Percentiles rank a stretch among this genome's conserved stretches.
These are phyloP conservation scores for Hymenoscyphus scutula DNA, from an alignment of 2,329 filamentous ascomycete species.

Conservation along the genomic window DNA sequence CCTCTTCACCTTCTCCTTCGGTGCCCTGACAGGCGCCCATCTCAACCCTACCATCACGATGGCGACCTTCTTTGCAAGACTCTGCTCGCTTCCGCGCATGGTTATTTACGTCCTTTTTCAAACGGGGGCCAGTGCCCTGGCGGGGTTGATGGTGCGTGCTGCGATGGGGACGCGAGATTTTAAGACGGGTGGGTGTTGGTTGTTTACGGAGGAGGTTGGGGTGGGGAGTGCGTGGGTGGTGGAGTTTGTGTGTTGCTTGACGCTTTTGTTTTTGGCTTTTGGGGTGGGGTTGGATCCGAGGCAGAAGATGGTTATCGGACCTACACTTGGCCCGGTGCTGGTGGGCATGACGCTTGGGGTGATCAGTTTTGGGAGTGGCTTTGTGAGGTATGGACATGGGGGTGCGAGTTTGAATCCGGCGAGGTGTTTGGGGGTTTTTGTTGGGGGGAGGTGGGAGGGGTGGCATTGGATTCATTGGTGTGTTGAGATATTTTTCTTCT, in stretches of 20 bases:
- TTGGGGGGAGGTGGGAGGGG: conserved; percentile 31
- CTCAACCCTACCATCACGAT: conserved; percentile 54
- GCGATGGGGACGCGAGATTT: conserved; percentile 35
- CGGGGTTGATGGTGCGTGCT: conserved; percentile 40
- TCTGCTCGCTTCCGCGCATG: conserved; percentile 48
- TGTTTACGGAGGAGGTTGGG: conserved; percentile 28
- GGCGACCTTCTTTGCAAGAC: conserved; percentile 49
- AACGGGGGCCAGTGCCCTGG: conserved; percentile 41
- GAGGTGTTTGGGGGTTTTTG: conserved; percentile 42
- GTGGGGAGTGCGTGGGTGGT: conserved; percentile 40
- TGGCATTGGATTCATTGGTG: conserved; percentile 24
- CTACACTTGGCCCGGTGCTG: conserved; percentile 47
- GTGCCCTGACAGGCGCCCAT: conserved; percentile 49
- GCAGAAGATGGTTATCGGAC: conserved; percentile 49
- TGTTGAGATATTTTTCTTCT: background rate
- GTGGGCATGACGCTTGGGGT: conserved; percentile 43
- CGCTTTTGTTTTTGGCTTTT: conserved; percentile 49
- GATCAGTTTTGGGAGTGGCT: conserved; percentile 39
- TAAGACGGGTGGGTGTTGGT: conserved; percentile 33
- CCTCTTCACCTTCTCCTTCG: conserved; percentile 48
- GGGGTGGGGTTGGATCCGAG: conserved; percentile 52
- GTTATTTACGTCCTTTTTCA: conserved; percentile 49
- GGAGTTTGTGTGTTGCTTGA: conserved; percentile 46
- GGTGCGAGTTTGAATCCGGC: conserved; percentile 42
- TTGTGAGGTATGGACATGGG: conserved; percentile 38